phyloP scores from a whole-genome alignment of 1,139 yeast species.

The Zygosaccharomyces pseudobailii region DNA sequence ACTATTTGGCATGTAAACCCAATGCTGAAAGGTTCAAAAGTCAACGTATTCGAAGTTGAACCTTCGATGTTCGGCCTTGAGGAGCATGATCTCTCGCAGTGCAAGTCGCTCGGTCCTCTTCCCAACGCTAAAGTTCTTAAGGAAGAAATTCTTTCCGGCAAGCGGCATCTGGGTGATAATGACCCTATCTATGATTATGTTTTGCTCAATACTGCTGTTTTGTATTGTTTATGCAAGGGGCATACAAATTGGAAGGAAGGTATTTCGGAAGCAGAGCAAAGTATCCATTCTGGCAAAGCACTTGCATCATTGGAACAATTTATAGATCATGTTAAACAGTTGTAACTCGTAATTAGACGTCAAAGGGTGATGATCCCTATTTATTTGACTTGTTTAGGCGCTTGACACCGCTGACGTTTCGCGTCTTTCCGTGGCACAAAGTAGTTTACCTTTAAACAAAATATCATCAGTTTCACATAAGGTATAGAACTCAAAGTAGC shows the following conservation, averaged over 20 bases:
- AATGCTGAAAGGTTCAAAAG: slow-evolving; percentile 36
- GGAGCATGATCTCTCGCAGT: slow-evolving; percentile 63
- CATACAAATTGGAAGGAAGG: slow-evolving; percentile 72
- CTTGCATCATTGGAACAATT: slow-evolving; percentile 53
- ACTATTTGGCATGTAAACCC: slow-evolving; percentile 71
- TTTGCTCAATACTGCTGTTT: slow-evolving; percentile 77
- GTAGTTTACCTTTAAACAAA: background rate
- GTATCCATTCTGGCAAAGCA: slow-evolving; percentile 68
- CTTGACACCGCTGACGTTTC: background rate
- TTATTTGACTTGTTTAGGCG: no score
- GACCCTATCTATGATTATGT: slow-evolving; percentile 82
- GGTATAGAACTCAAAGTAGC: background rate
- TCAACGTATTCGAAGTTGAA: slow-evolving; percentile 40
- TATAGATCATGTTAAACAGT: slow-evolving; percentile 40
- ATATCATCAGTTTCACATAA: background rate
- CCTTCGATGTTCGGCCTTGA: slow-evolving; percentile 76
- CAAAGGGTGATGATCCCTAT: background rate
- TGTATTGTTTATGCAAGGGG: slow-evolving; percentile 72
- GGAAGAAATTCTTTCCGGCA: slow-evolving; percentile 51
- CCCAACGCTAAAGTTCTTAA: slow-evolving; percentile 68
- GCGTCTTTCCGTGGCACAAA: background rate
- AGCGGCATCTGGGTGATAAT: slow-evolving; percentile 41
- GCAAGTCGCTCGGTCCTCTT: slow-evolving; percentile 79
- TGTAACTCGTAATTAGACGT: slow-evolving; percentile 7
- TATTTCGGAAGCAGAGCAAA: slow-evolving; percentile 62